Conservation (phyloP, 441 rosid species). For the Eruca vesicaria region DNA sequence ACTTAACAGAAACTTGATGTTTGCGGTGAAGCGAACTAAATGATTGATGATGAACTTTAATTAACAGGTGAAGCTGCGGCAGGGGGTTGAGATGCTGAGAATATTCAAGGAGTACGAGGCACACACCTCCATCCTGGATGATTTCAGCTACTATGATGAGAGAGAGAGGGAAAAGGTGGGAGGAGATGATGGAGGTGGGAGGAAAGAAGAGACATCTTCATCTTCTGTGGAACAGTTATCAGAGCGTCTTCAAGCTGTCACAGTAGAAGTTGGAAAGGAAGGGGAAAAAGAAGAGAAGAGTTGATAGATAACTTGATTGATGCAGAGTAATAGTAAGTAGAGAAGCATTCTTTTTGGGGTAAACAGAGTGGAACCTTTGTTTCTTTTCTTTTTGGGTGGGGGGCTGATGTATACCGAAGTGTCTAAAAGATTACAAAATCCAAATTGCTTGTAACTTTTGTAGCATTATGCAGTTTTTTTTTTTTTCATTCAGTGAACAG, state of each 20-base stretch:
- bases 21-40: constrained; percentile 10
- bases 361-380: not conserved
- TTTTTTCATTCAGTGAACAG: not conserved
- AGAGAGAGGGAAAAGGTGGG: not conserved
- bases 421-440: not conserved
- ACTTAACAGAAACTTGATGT: not conserved
- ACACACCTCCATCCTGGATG: constrained; percentile 66
- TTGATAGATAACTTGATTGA: too few relatives aligned
- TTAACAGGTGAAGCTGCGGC: constrained; percentile 66
- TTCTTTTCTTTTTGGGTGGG: not conserved
- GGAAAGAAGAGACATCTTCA: constrained; percentile 26
- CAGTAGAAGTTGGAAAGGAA: too few relatives aligned
- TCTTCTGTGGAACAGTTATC: not conserved
- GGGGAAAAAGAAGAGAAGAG: too few relatives aligned
- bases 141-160: constrained; percentile 69
- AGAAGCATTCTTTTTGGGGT: not conserved
- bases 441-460: constrained; percentile 19
- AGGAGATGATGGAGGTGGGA: constrained; percentile 40
- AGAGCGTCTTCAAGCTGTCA: not conserved
- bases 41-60: constrained; percentile 15
- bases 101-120: constrained; percentile 68
- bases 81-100: constrained; percentile 72
- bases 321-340: too few relatives aligned
- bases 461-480: not conserved
- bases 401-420: constrained; percentile 13